These are phyloP conservation scores for Misopates orontium DNA, from an alignment of 257 asterid genomes.

Conservation along the genomic window DNA sequence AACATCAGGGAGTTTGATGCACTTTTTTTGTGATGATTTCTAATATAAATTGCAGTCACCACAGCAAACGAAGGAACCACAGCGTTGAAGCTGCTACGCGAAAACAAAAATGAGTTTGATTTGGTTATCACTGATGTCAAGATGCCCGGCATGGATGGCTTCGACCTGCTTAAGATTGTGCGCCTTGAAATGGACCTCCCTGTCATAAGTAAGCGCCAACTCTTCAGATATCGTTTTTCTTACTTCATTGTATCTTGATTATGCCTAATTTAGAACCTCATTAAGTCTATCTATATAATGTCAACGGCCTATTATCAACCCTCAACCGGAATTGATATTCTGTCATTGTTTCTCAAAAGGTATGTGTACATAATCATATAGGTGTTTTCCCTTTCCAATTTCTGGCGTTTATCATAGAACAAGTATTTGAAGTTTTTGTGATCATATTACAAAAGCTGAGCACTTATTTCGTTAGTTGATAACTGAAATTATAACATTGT, in stretches of 20 bases:
- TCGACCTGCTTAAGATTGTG: slow-evolving; percentile 52
- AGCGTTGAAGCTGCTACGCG: slow-evolving; percentile 44
- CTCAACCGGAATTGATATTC: too few relatives aligned
- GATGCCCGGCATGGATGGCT: slow-evolving; percentile 66
- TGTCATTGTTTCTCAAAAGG: not conserved
- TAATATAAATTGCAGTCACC: slow-evolving; percentile 39
- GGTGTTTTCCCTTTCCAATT: not conserved
- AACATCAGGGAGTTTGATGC: too few relatives aligned
- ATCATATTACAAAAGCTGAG: too few relatives aligned
- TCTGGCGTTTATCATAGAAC: not conserved
- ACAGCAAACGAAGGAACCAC: slow-evolving; percentile 33
- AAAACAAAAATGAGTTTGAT: slow-evolving; percentile 43
- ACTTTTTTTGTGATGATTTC: not conserved
- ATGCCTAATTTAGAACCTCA: too few relatives aligned
- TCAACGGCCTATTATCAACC: too few relatives aligned
- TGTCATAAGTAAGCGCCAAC: slow-evolving; percentile 51
- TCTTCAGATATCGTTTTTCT: not conserved
- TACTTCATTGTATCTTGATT: not conserved
- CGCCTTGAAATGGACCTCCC: slow-evolving; percentile 61
- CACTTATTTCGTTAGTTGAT: too few relatives aligned
- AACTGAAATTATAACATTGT: too few relatives aligned
- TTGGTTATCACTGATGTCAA: slow-evolving; percentile 60
- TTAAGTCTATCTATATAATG: too few relatives aligned
- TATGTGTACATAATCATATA: too few relatives aligned
- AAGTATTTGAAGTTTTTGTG: too few relatives aligned